Evolutionary conservation across 1,139 yeast genomes (phyloP).

Genomic region (Pichia sp.): DNA sequence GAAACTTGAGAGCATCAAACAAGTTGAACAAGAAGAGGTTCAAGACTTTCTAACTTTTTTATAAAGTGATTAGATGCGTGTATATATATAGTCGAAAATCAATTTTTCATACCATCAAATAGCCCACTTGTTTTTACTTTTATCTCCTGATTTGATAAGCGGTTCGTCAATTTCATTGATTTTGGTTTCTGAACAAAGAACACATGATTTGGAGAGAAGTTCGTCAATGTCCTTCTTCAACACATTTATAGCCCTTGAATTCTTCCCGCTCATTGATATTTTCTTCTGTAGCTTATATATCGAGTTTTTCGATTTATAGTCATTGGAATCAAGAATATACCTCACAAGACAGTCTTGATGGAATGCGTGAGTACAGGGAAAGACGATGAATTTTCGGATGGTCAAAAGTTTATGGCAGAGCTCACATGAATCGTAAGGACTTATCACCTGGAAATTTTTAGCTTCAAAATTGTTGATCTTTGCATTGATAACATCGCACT

Average conservation of each 20-base stretch:
- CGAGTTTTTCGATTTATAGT: slow-evolving; percentile 59
- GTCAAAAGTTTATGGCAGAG: slow-evolving; percentile 63
- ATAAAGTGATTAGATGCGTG: slow-evolving; percentile 2
- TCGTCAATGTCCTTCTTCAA: slow-evolving; percentile 46
- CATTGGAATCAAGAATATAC: slow-evolving; percentile 52
- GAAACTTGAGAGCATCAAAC: slow-evolving; percentile 30
- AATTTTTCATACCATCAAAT: slow-evolving; percentile 7
- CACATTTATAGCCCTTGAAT: slow-evolving; percentile 18
- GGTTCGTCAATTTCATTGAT: slow-evolving; percentile 62
- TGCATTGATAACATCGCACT: slow-evolving; percentile 53
- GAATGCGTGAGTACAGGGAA: slow-evolving; percentile 87
- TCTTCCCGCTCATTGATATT: slow-evolving; percentile 26
- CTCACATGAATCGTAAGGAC: slow-evolving; percentile 81
- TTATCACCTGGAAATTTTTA: slow-evolving; percentile 49
- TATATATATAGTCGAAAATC: background rate
- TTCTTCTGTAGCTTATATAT: slow-evolving; percentile 48
- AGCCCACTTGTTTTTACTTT: slow-evolving; percentile 21
- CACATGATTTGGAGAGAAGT: slow-evolving; percentile 60
- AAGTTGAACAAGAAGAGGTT: slow-evolving; percentile 14
- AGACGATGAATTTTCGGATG: slow-evolving; percentile 67
- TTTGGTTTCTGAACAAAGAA: slow-evolving; percentile 70
- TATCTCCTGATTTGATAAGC: slow-evolving; percentile 21
- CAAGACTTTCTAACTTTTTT: slow-evolving; percentile 12
- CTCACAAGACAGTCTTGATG: slow-evolving; percentile 82
- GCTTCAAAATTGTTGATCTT: slow-evolving; percentile 49